These are phyloP conservation scores for Fusarium multiceps DNA, from an alignment of 2,329 filamentous ascomycete species.

Conservation along the genomic window DNA sequence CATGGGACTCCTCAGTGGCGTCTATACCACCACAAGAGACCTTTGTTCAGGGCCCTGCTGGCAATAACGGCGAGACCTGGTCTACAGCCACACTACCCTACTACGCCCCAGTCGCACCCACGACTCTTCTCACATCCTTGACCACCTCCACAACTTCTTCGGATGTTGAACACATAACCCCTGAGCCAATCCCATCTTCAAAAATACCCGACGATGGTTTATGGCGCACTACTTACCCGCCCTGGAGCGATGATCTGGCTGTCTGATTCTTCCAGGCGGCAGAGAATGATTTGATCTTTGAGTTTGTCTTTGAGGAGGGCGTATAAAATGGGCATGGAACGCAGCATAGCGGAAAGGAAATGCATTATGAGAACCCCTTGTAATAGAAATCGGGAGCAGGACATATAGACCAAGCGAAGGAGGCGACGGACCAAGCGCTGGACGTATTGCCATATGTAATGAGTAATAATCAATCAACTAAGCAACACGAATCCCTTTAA, in stretches of 20 bases:
- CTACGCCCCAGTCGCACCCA: conserved; percentile 16
- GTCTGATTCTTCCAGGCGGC: conserved; percentile 3
- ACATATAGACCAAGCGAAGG: conserved; percentile 35
- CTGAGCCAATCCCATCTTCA: conserved; percentile 35
- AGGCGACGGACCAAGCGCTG: conserved; percentile 56
- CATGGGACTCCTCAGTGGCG: conserved; percentile 6
- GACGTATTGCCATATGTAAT: conserved; percentile 48
- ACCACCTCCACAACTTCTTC: conserved; percentile 25
- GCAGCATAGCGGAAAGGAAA: conserved; percentile 23
- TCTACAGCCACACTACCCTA: conserved; percentile 14
- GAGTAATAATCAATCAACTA: conserved; percentile 38
- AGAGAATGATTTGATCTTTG: conserved; percentile 4
- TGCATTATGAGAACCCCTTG: conserved; percentile 23
- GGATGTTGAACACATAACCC: conserved; percentile 1
- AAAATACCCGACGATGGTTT: conserved; percentile 55
- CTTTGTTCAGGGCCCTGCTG: conserved; percentile 4
- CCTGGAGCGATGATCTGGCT: conserved; percentile 53
- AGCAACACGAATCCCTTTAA: conserved; percentile 10
- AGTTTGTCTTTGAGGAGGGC: not conserved
- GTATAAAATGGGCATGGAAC: not conserved
- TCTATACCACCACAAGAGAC: conserved; percentile 16
- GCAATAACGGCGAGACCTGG: conserved; percentile 8
- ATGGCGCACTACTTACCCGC: conserved; percentile 60
- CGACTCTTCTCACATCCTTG: conserved; percentile 24
- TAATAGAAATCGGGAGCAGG: conserved; percentile 14